Evolutionary conservation across 305 asterid genomes (phyloP).

Genomic region (Solanum aculeatissimum): DNA sequence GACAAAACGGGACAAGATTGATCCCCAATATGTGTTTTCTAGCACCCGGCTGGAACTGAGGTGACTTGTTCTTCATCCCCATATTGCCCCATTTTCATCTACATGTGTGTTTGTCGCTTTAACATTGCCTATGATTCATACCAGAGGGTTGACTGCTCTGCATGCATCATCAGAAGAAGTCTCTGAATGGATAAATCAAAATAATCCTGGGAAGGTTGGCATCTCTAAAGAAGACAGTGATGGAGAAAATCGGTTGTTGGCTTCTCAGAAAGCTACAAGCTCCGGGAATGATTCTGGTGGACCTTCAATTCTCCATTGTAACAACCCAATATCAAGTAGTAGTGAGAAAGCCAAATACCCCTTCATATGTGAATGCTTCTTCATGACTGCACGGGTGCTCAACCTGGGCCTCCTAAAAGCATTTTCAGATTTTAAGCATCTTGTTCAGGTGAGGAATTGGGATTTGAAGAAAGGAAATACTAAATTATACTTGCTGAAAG

Average conservation of each 20-base stretch:
- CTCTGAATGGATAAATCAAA: conserved; percentile 57
- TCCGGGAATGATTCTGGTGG: conserved; percentile 41
- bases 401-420: conserved; percentile 91
- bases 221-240: conserved; percentile 17
- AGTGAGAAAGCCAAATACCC: conserved; percentile 54
- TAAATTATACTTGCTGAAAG: neutral
- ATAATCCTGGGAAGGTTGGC: conserved; percentile 28
- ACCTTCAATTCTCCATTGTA: conserved; percentile 20
- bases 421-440: conserved; percentile 90
- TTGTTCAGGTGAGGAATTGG: conserved; percentile 58
- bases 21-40: conserved; percentile 67
- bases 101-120: neutral
- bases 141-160: conserved; percentile 84
- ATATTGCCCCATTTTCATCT: neutral
- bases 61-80: conserved; percentile 18
- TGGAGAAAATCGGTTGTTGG: conserved; percentile 46
- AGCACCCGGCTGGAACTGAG: conserved; percentile 68
- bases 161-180: conserved; percentile 96
- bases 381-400: conserved; percentile 95
- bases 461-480: neutral
- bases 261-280: conserved; percentile 68
- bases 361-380: conserved; percentile 95
- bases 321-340: conserved; percentile 20
- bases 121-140: neutral
- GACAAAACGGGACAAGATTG: conserved; percentile 83